phyloP scores from a whole-genome alignment of 2,329 filamentous ascomycete genomes.

The Neocatenulostroma microsporum region DNA sequence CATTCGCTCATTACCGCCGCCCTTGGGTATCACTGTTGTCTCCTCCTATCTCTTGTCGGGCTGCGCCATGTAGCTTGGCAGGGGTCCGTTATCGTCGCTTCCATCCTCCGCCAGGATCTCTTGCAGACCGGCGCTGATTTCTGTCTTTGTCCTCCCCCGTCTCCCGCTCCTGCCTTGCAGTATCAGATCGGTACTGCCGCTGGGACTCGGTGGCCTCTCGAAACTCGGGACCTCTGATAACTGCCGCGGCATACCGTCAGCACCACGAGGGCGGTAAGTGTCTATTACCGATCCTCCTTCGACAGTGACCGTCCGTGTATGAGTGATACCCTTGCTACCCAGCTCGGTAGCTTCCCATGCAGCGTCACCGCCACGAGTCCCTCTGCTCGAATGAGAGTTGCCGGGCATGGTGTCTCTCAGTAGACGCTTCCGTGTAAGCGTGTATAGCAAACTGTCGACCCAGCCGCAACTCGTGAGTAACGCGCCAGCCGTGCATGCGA shows the following conservation, averaged over 20 bases:
- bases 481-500: constrained; percentile 46
- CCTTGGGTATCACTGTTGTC: no score
- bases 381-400: constrained; percentile 1
- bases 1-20: no score
- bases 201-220: constrained; percentile 7
- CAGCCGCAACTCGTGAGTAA: constrained; percentile 53
- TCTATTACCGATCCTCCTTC: constrained; percentile 15
- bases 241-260: no score
- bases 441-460: constrained; percentile 53
- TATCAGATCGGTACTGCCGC: constrained; percentile 10
- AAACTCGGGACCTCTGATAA: neutral
- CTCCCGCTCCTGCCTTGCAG: constrained; percentile 6
- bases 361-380: constrained; percentile 7
- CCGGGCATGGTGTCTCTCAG: constrained; percentile 35
- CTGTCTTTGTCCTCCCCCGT: constrained; percentile 8
- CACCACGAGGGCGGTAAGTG: neutral
- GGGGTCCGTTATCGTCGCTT: neutral
- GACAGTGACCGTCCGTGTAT: constrained; percentile 22
- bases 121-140: constrained; percentile 8
- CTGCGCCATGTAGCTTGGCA: constrained; percentile 3
- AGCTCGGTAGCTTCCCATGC: constrained; percentile 14
- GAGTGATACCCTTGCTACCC: constrained; percentile 20
- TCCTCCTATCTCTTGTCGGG: no score
- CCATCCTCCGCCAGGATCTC: constrained; percentile 7
- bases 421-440: constrained; percentile 49